Base-by-base conservation (phyloP, 108 stramenopile species). In the Skeletonema potamos region DNA sequence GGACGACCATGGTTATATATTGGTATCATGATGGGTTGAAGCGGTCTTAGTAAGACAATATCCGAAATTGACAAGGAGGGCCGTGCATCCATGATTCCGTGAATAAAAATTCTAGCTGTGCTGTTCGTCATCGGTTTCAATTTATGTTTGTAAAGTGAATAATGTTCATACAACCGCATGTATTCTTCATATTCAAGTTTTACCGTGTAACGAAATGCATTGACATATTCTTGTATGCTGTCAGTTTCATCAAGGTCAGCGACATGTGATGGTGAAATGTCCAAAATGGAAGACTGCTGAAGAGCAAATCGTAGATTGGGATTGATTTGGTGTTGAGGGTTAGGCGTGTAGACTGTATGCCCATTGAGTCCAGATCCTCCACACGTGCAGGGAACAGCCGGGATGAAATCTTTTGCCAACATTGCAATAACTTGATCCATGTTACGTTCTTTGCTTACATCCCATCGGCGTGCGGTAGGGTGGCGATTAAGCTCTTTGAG, bases 11-110 rank as follows among this genome's bases (percentile, higher is more conserved):
- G 13, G 4, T 27, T 9, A 28, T 24, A 57, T 12, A 22, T 15
- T 11, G 10, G 12, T 2, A 33, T 6, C 11, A 24, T 5, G 24
- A 39, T 33, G 11, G 65, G 70, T 20, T 39, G 34, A 1, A 77
- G 27, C 22, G 90, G 85, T n/a, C 90, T 87, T 30, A 92, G 34
- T 61, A 92, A 55, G 28, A 84, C 79, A 43, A 68, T 62, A 67
- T 89, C 90, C n/a, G 77, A 78, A 8, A 84, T 48, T 51, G 73
- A 54, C 32, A 92, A 46, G 24, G 85, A 61, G 3, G 90, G 90
- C 12, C 74, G 70, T 18, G 82, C 88, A 66, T 92, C 87, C 10
- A 82, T 60, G 46, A 89, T 86, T 8, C 90, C 90, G 17, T 58
- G 58, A 27, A 76, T 24, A n/a, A 48, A 33, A 18, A 81, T 58